Evolutionary conservation across 441 rosid species (phyloP), one percentile per base, ranked within the genome.

Genomic region (Gossypium gossypioides): DNA sequence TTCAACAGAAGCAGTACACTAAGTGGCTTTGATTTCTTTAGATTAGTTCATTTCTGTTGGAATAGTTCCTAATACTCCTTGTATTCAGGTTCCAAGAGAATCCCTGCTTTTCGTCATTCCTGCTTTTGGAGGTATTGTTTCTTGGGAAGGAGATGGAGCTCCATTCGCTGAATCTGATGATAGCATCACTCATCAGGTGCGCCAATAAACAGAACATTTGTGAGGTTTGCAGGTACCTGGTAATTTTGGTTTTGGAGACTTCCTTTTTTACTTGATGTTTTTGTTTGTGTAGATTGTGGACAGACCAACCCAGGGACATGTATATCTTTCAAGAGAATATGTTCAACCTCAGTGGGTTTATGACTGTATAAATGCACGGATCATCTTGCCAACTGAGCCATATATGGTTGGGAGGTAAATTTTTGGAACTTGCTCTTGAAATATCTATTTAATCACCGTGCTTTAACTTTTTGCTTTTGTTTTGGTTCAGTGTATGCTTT

Each of bases 101-200:
- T 89, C 97, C 0, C 76, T 94, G 76, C 97, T 88, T 44, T 90
- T 94, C 63, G 89, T 92, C 68, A 84, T 94, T 79, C 91, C 95
- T 82, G 88, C 99, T 73, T 94, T 92, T 81, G 98, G 98, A 32
- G 98, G 98, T 65, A 71, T 71, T 70, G 96, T 91, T 75, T 91
- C 98, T 67, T 90, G 99, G 99, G 97, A 92, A 64, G 96, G 99
- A 68, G 92, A 88, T 61, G 98, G 90, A n/a, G 96, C 96, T 42
- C 97, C 96, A 7, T 94, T 87, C 56, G 69, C 66, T 56, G 96
- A 94, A 76, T 79, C 86, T 74, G 97, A 92, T 76, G 90, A 84
- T 72, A 84, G 88, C 85, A 91, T 92, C 67, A 89, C 96, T 74
- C 88, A 92, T 81, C 98, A 92, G 91, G 99, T 92, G 79, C 69